Percentiles rank a stretch among this genome's conserved stretches.
Evolutionary conservation across 441 rosid species (phyloP).

Genomic region (Pelargonium cotyledonis): DNA sequence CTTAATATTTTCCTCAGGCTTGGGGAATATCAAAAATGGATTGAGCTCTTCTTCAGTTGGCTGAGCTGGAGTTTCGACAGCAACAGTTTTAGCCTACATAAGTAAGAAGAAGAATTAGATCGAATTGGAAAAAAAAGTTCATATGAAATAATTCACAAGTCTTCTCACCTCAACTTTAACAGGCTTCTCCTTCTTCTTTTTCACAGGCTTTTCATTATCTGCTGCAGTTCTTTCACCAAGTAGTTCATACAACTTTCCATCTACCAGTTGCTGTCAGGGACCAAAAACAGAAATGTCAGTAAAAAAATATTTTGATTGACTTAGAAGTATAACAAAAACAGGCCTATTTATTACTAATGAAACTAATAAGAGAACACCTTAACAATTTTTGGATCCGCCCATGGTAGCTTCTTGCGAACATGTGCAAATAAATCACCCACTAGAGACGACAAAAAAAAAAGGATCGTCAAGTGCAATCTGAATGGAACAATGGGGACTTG

Average conservation of each 20-base stretch:
- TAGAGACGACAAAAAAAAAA: slow-evolving; percentile 12
- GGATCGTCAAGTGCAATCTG: background rate
- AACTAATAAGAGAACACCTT: slow-evolving; percentile 36
- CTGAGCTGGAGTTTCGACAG: slow-evolving; percentile 42
- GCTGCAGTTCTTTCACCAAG: slow-evolving; percentile 92
- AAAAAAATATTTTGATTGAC: background rate
- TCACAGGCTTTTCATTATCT: slow-evolving; percentile 79
- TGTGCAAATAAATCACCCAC: slow-evolving; percentile 67
- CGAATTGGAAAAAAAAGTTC: background rate
- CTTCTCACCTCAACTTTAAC: slow-evolving; percentile 64
- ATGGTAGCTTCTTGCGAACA: slow-evolving; percentile 72
- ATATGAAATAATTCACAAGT: slow-evolving; percentile 11
- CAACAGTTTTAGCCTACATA: slow-evolving; percentile 47
- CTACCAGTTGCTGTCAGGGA: slow-evolving; percentile 54
- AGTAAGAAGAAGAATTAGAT: slow-evolving; percentile 11
- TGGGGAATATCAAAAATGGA: slow-evolving; percentile 78
- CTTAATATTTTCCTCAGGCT: slow-evolving; percentile 79
- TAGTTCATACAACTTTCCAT: slow-evolving; percentile 58
- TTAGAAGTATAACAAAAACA: background rate
- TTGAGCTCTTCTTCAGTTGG: slow-evolving; percentile 84
- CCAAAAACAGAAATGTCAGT: background rate
- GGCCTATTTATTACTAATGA: background rate
- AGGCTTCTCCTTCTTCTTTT: slow-evolving; percentile 87
- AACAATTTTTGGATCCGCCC: slow-evolving; percentile 89
- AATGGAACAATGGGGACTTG: background rate